A percentile compares a stretch with the other conserved stretches of the same genome.
These are phyloP conservation scores for Pleurotus giganteus DNA, from an alignment of 768 basidiomycete genomes.

Conservation along the genomic window DNA sequence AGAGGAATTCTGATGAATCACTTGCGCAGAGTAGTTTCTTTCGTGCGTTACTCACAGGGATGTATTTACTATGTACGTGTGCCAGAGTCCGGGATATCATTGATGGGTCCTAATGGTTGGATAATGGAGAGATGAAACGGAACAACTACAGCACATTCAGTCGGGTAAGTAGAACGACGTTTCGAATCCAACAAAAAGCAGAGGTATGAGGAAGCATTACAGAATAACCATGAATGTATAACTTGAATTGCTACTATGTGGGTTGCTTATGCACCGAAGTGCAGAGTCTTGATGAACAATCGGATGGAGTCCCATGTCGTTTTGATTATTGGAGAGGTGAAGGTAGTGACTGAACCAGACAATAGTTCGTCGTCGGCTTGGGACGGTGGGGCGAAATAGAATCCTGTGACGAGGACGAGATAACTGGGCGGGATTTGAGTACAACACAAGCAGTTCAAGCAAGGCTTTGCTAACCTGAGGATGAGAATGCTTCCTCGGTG, in stretches of 20 bases:
- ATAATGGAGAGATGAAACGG: not conserved
- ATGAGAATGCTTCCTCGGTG: constrained; percentile 96
- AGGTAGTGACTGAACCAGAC: constrained; percentile 16
- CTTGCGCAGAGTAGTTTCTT: not conserved
- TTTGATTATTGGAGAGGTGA: constrained; percentile 36
- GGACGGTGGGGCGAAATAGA: constrained; percentile 81
- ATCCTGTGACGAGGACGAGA: constrained; percentile 86
- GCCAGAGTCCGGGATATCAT: not conserved
- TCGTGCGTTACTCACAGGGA: constrained; percentile 22
- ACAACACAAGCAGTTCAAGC: not conserved
- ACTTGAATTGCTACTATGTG: no score
- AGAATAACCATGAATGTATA: no score
- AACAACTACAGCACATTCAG: not conserved
- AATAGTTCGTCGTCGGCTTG: constrained; percentile 36
- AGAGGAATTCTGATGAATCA: not conserved
- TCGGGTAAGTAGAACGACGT: not conserved
- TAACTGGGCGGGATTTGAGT: constrained; percentile 53
- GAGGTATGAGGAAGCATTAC: no score
- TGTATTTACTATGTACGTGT: constrained; percentile 16
- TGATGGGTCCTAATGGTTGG: not conserved
- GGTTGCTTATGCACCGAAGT: constrained; percentile 19
- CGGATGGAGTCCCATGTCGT: constrained; percentile 36
- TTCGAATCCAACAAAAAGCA: not conserved
- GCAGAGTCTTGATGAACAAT: constrained; percentile 29
- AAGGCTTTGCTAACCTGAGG: constrained; percentile 59